phyloP scores from a whole-genome alignment of 495 filamentous ascomycete species.

The Penicillium cosmopolitanum region DNA sequence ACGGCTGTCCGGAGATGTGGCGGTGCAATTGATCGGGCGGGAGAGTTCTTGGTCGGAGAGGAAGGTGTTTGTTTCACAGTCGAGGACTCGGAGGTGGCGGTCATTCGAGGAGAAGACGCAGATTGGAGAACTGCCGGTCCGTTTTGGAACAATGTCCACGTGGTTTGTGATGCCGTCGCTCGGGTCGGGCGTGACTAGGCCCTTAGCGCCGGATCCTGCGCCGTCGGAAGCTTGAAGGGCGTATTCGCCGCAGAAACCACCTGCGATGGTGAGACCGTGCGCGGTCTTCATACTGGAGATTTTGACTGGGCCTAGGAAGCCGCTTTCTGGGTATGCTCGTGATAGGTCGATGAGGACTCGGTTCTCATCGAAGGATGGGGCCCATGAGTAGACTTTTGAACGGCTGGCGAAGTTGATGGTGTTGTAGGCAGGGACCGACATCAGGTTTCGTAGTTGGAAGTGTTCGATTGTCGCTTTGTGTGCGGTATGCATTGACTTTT shows the following conservation, averaged over 20 bases:
- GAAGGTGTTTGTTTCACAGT: slow-evolving; percentile 70
- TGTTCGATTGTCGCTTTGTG: slow-evolving; percentile 71
- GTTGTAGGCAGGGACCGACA: slow-evolving; percentile 73
- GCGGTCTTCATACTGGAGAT: slow-evolving; percentile 74
- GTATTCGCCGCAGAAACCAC: slow-evolving; percentile 83
- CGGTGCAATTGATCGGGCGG: slow-evolving; percentile 82
- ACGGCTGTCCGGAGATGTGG: slow-evolving; percentile 75
- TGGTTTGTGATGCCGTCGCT: slow-evolving; percentile 85
- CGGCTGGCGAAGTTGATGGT: slow-evolving; percentile 75
- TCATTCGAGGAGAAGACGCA: slow-evolving; percentile 89
- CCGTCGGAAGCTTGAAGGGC: slow-evolving; percentile 60
- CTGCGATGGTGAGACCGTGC: slow-evolving; percentile 72
- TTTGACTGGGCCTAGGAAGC: slow-evolving; percentile 47
- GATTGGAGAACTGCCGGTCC: slow-evolving; percentile 62
- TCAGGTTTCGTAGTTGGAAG: slow-evolving; percentile 87
- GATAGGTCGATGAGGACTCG: slow-evolving; percentile 66
- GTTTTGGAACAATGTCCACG: slow-evolving; percentile 67
- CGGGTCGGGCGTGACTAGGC: slow-evolving; percentile 40
- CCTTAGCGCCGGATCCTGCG: slow-evolving; percentile 68
- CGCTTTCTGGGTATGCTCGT: slow-evolving; percentile 43
- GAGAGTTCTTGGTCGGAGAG: slow-evolving; percentile 60
- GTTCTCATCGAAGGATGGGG: slow-evolving; percentile 41
- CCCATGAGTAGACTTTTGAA: slow-evolving; percentile 56
- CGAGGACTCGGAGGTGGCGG: slow-evolving; percentile 71
- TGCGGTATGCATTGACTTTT: slow-evolving; percentile 68